Base-by-base conservation (phyloP, 257 asterid genomes). In the Solanum rostratum region DNA sequence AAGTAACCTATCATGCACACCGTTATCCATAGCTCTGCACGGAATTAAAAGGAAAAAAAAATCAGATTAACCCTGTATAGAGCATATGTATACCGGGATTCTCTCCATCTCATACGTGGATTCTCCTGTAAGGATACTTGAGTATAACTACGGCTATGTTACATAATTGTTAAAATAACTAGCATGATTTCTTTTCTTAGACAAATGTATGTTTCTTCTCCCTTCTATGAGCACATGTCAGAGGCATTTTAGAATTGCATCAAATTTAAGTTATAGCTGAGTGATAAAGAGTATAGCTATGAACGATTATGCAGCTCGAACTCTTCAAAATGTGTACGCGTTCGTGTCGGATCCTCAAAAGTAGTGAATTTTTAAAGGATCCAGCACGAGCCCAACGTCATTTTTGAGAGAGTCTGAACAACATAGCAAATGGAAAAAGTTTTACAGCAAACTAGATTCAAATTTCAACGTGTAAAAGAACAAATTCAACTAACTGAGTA, bases 11-110 rank as follows among this genome's bases (percentile, higher is more conserved):
- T 90, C 91, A 12, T 85, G 86, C 76, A 92, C 10, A 8, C 89
- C 89, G 45, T 79, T 83, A 24, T 88, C 92, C 97, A 93, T 93
- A 84, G 84, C 85, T 87, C 94, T 91, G 91, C 18, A 71, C 12
- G 2, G 50, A 78, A 39, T 50, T 27, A 2, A 15, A 76, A 15
- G 3, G 16, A 15, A 45, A 24, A 24, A 27, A 15, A 8, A 3
- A 16, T 24, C 60, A 74, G 45, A 16, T 78, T 50, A 63, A 63
- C 20, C 41, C 41, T 63, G 41, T 13, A 63, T 13, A 63, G 70
- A 63, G 70, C 11, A 63, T 27, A 6, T 2, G 2, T 5, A 63
- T 63, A 20, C 6, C 2, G 0, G 41, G 2, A 27, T 27, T 62
- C 70, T 63, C 70, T 63, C 70, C 41, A 63, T 63, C 70, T 27